Base-by-base conservation (phyloP, 2,329 filamentous ascomycete species). In the Xylariaceae sp. region DNA sequence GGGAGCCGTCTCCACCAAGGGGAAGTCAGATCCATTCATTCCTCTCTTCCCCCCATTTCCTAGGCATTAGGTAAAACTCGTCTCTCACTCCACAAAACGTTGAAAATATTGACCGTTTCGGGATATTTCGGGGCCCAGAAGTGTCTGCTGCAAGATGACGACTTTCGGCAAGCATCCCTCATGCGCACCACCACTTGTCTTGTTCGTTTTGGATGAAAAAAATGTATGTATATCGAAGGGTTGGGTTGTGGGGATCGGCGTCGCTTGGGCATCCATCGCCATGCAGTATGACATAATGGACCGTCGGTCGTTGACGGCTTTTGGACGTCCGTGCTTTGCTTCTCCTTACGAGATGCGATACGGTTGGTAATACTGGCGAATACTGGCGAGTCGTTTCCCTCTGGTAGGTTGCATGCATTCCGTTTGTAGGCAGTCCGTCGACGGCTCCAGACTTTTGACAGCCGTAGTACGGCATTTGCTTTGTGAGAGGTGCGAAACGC, bases 401-500 rank as follows among this genome's bases (percentile, higher is more conserved):
- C 8, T 4, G 47, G 52, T 49, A 15, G 13, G 51, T 2, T 48
- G 30, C 17, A 50, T 18, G 17, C 4, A 30, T 30, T 30, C 23
- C 23, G 23, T 30, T 30, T 30, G 23, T 30, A 23, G 23, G 23
- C 23, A 23, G 2, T 2, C 23, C 23, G 3, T 30, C 23, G 23
- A 30, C n/a, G 23, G 3, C 48, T 50, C 11, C 48, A 4, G 48
- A 11, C 18, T 50, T 50, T 15, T 34, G n/a, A 39, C n/a, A 47
- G 17, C 11, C 37, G n/a, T 35, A 34, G n/a, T 52, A 44, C 18
- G n/a, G 17, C 9, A 50, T 34, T 34, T 17, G 23, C 23, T 30
- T 50, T 58, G 53, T 56, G 53, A 53, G 47, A 48, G 51, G 60
- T 58, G 45, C 42, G 49, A 58, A 57, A 58, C 53, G 39, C 34